Base-by-base conservation (phyloP, 441 rosid genomes). In the Omphalea diandra region DNA sequence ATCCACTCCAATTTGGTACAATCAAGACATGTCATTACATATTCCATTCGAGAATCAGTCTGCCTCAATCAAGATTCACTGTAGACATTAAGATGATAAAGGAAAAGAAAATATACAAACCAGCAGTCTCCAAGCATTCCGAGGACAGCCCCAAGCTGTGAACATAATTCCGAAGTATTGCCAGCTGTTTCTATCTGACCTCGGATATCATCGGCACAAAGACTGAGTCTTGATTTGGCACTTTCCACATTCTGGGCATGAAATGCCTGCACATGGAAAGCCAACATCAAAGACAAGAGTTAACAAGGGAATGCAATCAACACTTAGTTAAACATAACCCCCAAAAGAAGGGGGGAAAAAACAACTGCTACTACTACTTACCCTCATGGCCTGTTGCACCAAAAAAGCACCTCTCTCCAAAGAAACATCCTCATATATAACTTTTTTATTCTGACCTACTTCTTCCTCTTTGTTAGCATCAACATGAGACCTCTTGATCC, bases 111-210 rank as follows among this genome's bases (percentile, higher is more conserved):
- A 71, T 54, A 63, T 58, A 74, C 83, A 52, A 68, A 90, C 99
- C 99, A 86, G 93, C 98, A 95, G 77, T 95, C 99, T 44, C 99
- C 98, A 53, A 93, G 99, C 97, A 93, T 90, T 14, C 99, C 99
- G 54, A 95, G 86, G 63, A 95, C 98, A 50, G 97, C 98, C 54
- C 99, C 99, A 65, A 95, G 95, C 87, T 93, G 99, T 47, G 99
- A 91, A 76, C 97, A 89, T 72, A 95, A 72, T 73, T 93, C 97
- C 41, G 97, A 78, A 26, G 95, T 87, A 78, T 78, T 84, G 32
- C 97, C 97, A 40, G 69, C 75, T 79, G 73, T 81, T 73, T 81
- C 88, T 73, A 93, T 77, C 83, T 91, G 95, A 71, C 77, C 85
- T 47, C 86, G 81, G 65, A 95, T 89, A 76, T 93, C 98, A 57